Base-by-base conservation (phyloP, 176 grass and related monocot genomes). In the Hordeum vulgare region DNA sequence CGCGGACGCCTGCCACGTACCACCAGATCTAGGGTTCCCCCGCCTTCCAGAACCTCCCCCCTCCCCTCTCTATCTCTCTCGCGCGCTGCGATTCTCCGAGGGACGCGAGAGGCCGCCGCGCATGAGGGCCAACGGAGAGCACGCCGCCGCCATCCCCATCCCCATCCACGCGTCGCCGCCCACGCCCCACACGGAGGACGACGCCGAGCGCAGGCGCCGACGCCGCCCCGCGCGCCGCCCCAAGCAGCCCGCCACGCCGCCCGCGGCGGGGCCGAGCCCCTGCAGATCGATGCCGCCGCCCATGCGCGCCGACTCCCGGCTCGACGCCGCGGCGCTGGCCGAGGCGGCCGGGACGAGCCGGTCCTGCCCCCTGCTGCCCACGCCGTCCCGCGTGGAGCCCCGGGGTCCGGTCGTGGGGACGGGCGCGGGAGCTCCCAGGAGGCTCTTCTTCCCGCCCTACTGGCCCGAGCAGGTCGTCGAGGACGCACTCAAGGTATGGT, bases 271-370 rank as follows among this genome's bases (percentile, higher is more conserved):
- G 53, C 78, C 79, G 25, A 75, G 59, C 80, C 75, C 91, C 10
- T 93, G 84, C 89, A 95, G 82, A 77, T 98, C 93, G 44, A 86
- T 98, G 74, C 91, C 93, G 72, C 90, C 92, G 39, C 63, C 88
- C 34, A 90, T 90, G 70, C 83, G 83, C 41, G 54, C 90, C 14
- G 84, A 70, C 29, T 28, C 53, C 24, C 75, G 51, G 9, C 25
- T 72, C 36, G 75, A 63, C 20, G 71, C 53, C 25, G 89, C n/a
- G 53, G 75, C 62, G 36, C 78, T 59, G 53, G 81, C 79, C 24
- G 84, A 80, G 63, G 63, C 76, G 10, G 80, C 70, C 31, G 89
- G 87, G 77, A 87, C 87, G 41, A 90, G 79, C 33, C 70, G 64
- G 6, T 90, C 93, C 41, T 98, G 85, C 56, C 93, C 96, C 23